Conservation (phyloP, 192 early-diverging fungal genomes). For the Spinellus fusiger region DNA sequence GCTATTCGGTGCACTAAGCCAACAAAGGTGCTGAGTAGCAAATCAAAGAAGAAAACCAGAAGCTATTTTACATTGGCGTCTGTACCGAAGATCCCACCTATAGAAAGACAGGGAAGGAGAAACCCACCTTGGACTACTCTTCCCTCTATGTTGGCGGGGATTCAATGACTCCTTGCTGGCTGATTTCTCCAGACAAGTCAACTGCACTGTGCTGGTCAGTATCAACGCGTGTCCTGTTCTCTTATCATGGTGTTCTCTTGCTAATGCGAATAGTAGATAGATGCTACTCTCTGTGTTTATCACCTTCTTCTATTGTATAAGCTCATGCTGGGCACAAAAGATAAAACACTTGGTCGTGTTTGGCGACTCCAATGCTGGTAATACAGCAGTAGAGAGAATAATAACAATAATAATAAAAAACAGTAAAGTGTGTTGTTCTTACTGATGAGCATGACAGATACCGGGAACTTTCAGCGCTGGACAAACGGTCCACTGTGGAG, state of each 20-base stretch:
- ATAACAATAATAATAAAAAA: background rate
- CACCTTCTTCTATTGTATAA: background rate
- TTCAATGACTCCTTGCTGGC: too few species aligned
- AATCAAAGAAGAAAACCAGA: background rate
- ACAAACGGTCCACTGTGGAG: conserved; percentile 35
- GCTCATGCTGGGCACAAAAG: background rate
- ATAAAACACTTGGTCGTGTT: conserved; percentile 33
- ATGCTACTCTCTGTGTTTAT: background rate
- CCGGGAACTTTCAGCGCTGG: conserved; percentile 16
- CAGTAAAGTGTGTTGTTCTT: too few species aligned
- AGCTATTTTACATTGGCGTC: too few species aligned
- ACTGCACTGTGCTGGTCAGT: too few species aligned
- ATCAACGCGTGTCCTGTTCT: background rate
- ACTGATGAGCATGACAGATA: conserved; percentile 7
- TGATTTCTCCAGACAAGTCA: background rate
- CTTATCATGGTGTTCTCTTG: background rate
- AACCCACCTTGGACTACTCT: too few species aligned
- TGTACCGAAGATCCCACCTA: background rate
- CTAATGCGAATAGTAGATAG: background rate
- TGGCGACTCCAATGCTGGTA: conserved; percentile 36
- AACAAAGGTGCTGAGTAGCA: background rate
- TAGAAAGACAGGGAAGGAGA: background rate
- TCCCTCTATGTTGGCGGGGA: background rate
- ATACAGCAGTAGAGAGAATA: background rate
- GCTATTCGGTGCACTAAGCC: background rate